Evolutionary conservation across 495 filamentous ascomycete species (phyloP).

Genomic region (Schizothecium vesticola): DNA sequence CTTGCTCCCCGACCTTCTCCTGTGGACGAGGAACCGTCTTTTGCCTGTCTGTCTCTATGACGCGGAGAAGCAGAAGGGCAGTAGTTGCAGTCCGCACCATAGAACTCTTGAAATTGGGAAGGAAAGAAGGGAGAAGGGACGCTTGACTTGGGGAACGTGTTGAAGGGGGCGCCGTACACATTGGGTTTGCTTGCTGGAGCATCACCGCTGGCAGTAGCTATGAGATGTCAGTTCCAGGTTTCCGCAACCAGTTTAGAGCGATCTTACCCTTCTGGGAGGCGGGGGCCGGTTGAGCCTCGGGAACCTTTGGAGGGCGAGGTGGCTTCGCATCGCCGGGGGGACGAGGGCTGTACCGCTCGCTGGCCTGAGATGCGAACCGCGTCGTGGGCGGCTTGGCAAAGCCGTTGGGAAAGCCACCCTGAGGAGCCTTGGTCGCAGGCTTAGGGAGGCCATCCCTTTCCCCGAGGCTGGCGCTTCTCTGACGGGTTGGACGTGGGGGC

Average conservation of each 20-base stretch:
- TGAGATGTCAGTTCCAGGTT: conserved; percentile 4
- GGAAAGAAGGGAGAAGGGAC: neutral
- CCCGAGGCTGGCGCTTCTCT: conserved; percentile 28
- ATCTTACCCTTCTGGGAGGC: neutral
- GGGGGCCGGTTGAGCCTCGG: neutral
- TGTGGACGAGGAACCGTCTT: neutral
- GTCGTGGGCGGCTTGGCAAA: neutral
- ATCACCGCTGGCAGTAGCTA: conserved; percentile 19
- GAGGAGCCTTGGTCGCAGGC: conserved; percentile 9
- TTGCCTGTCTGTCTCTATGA: neutral
- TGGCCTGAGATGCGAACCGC: conserved; percentile 19
- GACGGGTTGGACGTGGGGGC: conserved; percentile 18
- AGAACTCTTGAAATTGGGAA: neutral
- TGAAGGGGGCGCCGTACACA: conserved; percentile 26
- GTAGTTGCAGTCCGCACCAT: neutral
- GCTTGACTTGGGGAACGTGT: neutral
- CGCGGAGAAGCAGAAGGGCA: neutral
- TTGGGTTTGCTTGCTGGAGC: conserved; percentile 16
- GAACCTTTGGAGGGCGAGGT: conserved; percentile 7
- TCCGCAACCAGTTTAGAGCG: neutral
- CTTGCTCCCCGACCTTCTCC: neutral
- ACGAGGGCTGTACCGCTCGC: conserved; percentile 27
- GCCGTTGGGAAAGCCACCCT: conserved; percentile 6
- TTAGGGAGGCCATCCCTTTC: conserved; percentile 20
- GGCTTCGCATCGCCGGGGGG: neutral